Base-by-base conservation (phyloP, 768 basidiomycete species). In the Thelephora ganbajun region DNA sequence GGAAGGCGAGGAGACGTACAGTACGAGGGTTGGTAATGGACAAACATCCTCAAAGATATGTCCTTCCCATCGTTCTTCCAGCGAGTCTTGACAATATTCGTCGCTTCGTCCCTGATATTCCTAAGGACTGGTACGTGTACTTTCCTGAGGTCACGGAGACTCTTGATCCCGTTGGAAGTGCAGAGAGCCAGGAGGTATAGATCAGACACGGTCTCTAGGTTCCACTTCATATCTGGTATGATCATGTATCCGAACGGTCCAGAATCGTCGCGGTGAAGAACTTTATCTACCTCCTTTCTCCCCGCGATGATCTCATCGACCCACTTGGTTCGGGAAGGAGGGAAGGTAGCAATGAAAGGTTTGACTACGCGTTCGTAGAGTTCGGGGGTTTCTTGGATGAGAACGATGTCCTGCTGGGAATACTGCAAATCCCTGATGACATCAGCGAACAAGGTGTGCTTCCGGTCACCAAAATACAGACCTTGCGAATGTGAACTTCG, bases 181-280 rank as follows among this genome's bases (percentile, higher is more conserved):
- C 72, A 75, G 49, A 99, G 73, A 0, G 84, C 89, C 35, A 91
- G 68, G 49, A 98, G 79, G 61, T 99, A 98, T 46, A 99, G 69
- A 1, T 87, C 75, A 0, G 76, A 64, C n/a, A 85, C 53, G 0
- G 78, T 85, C 19, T 68, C 73, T 23, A 79, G 71, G 59, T 98
- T 91, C 94, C 94, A 98, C 67, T 97, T 98, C 78, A 96, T 84
- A 64, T 99, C 94, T 0, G 94, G 94, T 0, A 96, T 64, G 48
- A 99, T 79, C 35, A 94, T 54, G 57, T 85, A 96, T 26, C 74
- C 76, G 2, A 50, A 53, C 5, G 73, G 69, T 0, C 74, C 61
- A 11, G 70, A 72, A 1, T 63, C 51, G 43, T 73, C 69, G 14
- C 80, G 73, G 57, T 71, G 80, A 16, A 96, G 64, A 19, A 97